These are phyloP conservation scores for Triticum timopheevii DNA, from an alignment of 176 grass and related monocot species.

Conservation along the genomic window DNA sequence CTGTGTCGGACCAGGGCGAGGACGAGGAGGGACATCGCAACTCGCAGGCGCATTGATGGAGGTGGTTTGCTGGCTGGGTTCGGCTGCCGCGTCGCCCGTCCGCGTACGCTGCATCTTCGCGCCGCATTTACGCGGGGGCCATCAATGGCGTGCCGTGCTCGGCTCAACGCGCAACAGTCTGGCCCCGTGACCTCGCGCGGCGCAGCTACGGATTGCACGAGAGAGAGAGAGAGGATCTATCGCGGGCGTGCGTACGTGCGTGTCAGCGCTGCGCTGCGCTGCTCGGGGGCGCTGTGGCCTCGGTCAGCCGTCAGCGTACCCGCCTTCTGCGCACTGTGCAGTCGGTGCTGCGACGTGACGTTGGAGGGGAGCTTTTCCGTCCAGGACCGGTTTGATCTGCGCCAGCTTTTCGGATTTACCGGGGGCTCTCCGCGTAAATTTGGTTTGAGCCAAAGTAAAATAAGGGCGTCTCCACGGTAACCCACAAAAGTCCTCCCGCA, in stretches of 20 bases:
- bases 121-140: slow-evolving; percentile 17
- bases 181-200: not conserved
- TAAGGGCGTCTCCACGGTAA: no score
- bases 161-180: not conserved
- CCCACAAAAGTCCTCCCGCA: no score
- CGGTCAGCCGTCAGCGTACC: not conserved
- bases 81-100: not conserved
- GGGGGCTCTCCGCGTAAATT: no score
- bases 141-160: slow-evolving; percentile 45
- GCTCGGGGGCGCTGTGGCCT: not conserved
- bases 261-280: not conserved
- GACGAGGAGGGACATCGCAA: not conserved
- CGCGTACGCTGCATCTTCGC: not conserved
- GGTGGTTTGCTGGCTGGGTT: not conserved
- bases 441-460: no score
- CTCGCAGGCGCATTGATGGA: not conserved
- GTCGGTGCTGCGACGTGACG: not conserved
- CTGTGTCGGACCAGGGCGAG: not conserved
- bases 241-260: not conserved
- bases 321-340: not conserved
- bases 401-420: no score
- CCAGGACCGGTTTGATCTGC: no score
- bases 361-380: no score
- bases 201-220: not conserved
- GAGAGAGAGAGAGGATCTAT: not conserved